Conservation (phyloP, 202 grass and related monocot species). For the Dendrocalamus latiflorus region DNA sequence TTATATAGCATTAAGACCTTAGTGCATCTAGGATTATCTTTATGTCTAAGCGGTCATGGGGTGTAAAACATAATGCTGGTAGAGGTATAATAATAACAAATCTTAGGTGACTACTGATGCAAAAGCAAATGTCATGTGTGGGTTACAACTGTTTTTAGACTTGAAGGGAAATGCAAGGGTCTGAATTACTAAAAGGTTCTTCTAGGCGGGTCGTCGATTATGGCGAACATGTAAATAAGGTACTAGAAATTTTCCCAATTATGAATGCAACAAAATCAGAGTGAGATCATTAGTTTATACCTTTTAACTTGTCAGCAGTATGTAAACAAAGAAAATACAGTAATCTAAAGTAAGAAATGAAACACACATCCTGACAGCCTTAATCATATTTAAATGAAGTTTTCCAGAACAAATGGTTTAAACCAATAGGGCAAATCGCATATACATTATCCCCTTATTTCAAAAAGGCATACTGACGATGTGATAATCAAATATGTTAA, state of each 20-base stretch:
- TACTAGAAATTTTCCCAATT: neutral
- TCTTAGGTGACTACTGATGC: neutral
- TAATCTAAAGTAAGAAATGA: neutral
- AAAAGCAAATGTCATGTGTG: neutral
- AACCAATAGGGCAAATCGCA: neutral
- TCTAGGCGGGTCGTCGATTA: neutral
- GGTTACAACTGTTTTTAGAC: neutral
- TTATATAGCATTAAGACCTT: neutral
- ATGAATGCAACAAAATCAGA: neutral
- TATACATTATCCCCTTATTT: no score
- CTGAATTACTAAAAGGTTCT: neutral
- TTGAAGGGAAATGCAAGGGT: neutral
- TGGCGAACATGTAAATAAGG: neutral
- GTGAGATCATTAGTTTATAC: neutral
- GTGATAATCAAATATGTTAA: slow-evolving; percentile 2
- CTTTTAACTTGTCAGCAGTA: neutral
- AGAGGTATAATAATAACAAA: neutral
- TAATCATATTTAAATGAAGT: neutral
- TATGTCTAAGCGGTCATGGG: neutral
- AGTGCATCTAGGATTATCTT: neutral
- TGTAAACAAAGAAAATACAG: neutral
- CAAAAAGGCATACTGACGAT: neutral
- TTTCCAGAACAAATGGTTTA: neutral
- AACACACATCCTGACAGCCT: neutral
- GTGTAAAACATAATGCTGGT: neutral